Percentiles rank a stretch among this genome's conserved stretches.
These are phyloP conservation scores for Spathaspora girioi DNA, from an alignment of 805 yeast genomes.

Conservation along the genomic window DNA sequence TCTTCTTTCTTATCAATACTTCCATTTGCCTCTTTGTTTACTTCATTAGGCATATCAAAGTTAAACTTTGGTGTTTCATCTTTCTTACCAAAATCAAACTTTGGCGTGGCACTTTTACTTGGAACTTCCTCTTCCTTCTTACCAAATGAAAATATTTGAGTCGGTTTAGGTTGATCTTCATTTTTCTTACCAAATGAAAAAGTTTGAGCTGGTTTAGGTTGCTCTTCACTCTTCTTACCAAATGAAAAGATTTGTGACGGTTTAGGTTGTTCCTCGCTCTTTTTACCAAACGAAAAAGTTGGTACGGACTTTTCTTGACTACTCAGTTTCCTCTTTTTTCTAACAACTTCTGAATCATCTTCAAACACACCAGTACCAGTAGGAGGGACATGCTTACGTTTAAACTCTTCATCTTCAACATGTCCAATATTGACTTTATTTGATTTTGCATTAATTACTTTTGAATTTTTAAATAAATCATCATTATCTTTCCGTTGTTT, in stretches of 20 bases:
- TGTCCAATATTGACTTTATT: not conserved
- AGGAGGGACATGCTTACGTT: not conserved
- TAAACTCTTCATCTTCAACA: not conserved
- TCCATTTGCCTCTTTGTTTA: not conserved
- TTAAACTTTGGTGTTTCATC: not conserved
- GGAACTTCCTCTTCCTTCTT: conserved; percentile 1
- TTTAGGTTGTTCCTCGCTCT: not conserved
- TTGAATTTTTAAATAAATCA: conserved; percentile 3
- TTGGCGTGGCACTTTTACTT: conserved; percentile 3
- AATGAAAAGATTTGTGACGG: conserved; percentile 1
- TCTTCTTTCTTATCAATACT: conserved; percentile 3
- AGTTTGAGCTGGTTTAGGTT: not conserved
- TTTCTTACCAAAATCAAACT: conserved; percentile 2
- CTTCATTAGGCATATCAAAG: not conserved
- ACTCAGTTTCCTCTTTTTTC: not conserved
- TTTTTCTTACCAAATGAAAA: conserved; percentile 1
- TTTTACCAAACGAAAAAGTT: not conserved
- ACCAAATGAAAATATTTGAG: conserved; percentile 3
- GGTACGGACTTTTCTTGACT: not conserved
- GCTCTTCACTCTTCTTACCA: not conserved
- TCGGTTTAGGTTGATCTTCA: not conserved
- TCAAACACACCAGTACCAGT: not conserved
- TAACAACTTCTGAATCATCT: not conserved
- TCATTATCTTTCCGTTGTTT: conserved; percentile 14
- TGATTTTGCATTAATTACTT: not conserved